These are phyloP conservation scores for Sanchytrium tribonematis DNA, from an alignment of 371 early-diverging fungal species.

Conservation along the genomic window DNA sequence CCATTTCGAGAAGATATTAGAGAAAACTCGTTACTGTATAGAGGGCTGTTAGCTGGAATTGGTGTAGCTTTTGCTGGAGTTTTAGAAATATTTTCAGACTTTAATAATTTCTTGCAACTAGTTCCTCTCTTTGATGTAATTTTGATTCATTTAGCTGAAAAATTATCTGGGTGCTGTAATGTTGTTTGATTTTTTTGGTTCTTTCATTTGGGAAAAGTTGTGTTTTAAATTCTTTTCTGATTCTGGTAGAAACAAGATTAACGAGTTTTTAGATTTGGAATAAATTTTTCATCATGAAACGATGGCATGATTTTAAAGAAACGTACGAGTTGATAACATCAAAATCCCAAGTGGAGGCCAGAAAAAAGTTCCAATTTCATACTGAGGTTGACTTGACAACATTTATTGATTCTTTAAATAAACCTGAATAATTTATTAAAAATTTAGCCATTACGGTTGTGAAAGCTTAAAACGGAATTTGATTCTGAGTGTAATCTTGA, in stretches of 20 bases:
- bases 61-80: slow-evolving; percentile 64
- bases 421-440: too few relatives aligned
- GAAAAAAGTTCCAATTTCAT: too few relatives aligned
- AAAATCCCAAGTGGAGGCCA: too few relatives aligned
- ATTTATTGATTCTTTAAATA: too few relatives aligned
- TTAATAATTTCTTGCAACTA: slow-evolving; percentile 29
- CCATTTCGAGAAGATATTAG: slow-evolving; percentile 93
- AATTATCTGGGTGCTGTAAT: neutral
- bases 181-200: slow-evolving; percentile 1
- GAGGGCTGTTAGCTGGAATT: slow-evolving; percentile 55
- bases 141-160: slow-evolving; percentile 2
- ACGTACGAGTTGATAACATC: too few relatives aligned
- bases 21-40: slow-evolving; percentile 79
- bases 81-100: slow-evolving; percentile 52
- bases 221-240: slow-evolving; percentile 21
- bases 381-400: too few relatives aligned
- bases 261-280: slow-evolving; percentile 54
- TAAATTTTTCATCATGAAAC: too few relatives aligned
- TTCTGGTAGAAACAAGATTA: slow-evolving; percentile 42
- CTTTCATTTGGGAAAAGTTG: slow-evolving; percentile 2
- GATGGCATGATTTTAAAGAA: too few relatives aligned
- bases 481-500: too few relatives aligned
- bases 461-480: too few relatives aligned
- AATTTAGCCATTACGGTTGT: too few relatives aligned
- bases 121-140: neutral